Evolutionary conservation across 2,329 filamentous ascomycete genomes (phyloP).

Genomic region (Immersiporthe knoxdaviesiana): DNA sequence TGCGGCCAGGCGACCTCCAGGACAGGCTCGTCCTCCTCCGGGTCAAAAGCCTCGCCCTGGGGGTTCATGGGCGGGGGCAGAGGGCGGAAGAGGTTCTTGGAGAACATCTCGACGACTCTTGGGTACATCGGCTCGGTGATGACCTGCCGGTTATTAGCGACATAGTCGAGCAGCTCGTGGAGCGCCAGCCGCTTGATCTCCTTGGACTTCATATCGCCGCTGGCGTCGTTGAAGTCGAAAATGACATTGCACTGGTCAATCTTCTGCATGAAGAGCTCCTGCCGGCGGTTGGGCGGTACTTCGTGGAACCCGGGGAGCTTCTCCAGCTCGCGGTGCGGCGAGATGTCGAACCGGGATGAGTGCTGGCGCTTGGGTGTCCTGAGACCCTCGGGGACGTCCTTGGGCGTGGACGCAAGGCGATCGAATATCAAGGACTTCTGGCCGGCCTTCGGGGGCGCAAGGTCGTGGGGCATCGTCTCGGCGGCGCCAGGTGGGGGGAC

Average conservation of each 20-base stretch:
- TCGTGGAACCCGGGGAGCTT: slow-evolving; percentile 98
- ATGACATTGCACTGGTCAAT: slow-evolving; percentile 99
- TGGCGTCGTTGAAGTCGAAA: slow-evolving; percentile 99
- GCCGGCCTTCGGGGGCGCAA: slow-evolving; percentile 89
- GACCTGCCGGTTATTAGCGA: slow-evolving; percentile 96
- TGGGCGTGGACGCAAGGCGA: slow-evolving; percentile 88
- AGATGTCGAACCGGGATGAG: slow-evolving; percentile 97
- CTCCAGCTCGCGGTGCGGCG: slow-evolving; percentile 92
- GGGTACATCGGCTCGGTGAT: slow-evolving; percentile 99
- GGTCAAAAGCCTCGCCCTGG: slow-evolving; percentile 96
- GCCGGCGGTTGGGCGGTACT: slow-evolving; percentile 89
- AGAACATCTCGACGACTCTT: slow-evolving; percentile 97
- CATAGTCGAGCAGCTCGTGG: slow-evolving; percentile 95
- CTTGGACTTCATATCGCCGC: slow-evolving; percentile 98
- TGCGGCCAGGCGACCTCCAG: slow-evolving; percentile 98
- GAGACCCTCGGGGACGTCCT: slow-evolving; percentile 94
- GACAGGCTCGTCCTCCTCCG: slow-evolving; percentile 97
- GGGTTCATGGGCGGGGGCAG: slow-evolving; percentile 97
- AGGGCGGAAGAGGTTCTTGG: slow-evolving; percentile 96
- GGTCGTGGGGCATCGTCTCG: slow-evolving; percentile 97
- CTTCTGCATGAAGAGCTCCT: slow-evolving; percentile 99
- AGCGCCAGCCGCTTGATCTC: slow-evolving; percentile 97
- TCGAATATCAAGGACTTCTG: slow-evolving; percentile 89
- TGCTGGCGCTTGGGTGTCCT: slow-evolving; percentile 96
- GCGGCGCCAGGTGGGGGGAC: slow-evolving; percentile 88